Conservation (phyloP, 2,329 filamentous ascomycete species). For the Cryphonectria radicalis region DNA sequence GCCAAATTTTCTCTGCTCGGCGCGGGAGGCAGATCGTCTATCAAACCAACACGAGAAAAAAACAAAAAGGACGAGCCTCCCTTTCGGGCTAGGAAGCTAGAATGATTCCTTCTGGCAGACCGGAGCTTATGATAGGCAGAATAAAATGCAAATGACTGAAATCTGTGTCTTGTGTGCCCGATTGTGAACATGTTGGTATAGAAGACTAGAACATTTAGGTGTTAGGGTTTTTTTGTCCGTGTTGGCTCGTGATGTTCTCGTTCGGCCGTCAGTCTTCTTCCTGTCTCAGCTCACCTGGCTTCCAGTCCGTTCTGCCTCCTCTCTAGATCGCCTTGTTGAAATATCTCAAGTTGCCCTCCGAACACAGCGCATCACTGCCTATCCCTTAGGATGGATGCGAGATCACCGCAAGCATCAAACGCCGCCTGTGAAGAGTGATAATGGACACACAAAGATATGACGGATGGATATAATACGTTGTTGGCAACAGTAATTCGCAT, state of each 20-base stretch:
- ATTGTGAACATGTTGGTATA: background rate
- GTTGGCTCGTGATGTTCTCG: background rate
- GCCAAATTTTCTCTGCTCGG: background rate
- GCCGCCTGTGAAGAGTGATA: background rate
- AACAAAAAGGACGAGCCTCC: background rate
- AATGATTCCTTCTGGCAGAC: slow-evolving; percentile 12
- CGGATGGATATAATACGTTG: background rate
- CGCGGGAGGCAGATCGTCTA: background rate
- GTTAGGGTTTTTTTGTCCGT: background rate
- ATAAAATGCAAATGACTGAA: slow-evolving; percentile 27
- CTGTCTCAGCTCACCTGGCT: background rate
- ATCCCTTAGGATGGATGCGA: too few relatives aligned
- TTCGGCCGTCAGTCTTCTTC: background rate
- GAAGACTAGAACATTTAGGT: background rate
- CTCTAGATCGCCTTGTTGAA: background rate
- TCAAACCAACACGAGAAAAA: background rate
- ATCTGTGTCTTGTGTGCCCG: background rate
- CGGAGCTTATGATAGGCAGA: slow-evolving; percentile 23
- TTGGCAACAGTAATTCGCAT: background rate
- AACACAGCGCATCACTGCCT: background rate
- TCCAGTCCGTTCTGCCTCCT: background rate
- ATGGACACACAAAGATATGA: background rate
- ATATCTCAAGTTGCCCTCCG: background rate
- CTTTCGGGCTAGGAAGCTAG: background rate
- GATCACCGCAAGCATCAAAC: background rate